These are phyloP conservation scores for Diplodia corticola DNA, from an alignment of 2,329 filamentous ascomycete genomes.

Conservation along the genomic window DNA sequence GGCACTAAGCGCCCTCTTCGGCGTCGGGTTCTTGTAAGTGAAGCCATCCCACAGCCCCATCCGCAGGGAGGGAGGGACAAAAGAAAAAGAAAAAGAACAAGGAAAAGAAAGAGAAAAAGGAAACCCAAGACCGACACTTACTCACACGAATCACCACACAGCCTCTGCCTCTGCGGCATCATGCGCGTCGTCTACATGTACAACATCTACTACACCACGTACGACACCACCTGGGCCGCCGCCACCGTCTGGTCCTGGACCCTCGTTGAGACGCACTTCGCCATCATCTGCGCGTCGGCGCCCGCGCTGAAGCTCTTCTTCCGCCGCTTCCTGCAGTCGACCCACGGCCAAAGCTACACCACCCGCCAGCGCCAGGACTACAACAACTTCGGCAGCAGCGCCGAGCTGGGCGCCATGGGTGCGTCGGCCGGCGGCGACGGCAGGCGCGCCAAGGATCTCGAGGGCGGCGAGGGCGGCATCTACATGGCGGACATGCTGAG, in stretches of 20 bases:
- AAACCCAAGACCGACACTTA: too few species aligned
- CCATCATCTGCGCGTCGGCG: slow-evolving; percentile 46
- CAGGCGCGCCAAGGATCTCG: too few species aligned
- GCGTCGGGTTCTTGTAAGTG: slow-evolving; percentile 45
- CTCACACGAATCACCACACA: slow-evolving; percentile 7
- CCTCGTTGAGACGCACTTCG: slow-evolving; percentile 43
- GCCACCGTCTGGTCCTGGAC: slow-evolving; percentile 46
- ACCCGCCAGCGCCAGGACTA: not conserved
- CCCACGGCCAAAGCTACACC: not conserved
- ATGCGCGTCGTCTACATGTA: slow-evolving; percentile 42
- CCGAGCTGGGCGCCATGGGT: not conserved
- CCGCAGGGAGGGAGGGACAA: too few species aligned
- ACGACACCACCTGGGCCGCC: slow-evolving; percentile 46
- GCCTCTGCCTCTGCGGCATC: slow-evolving; percentile 39
- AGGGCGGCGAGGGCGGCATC: not conserved
- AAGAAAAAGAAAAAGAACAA: too few species aligned
- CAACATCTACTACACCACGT: slow-evolving; percentile 36
- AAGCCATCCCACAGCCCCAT: too few species aligned
- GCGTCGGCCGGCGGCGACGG: too few species aligned
- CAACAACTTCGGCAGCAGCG: not conserved
- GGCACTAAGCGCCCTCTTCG: slow-evolving; percentile 48
- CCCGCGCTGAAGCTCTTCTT: slow-evolving; percentile 48
- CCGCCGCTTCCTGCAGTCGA: not conserved
- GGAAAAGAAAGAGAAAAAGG: too few species aligned
- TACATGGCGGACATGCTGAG: not conserved